Evolutionary conservation across 1,284 basidiomycete species (phyloP), one percentile per base, ranked within the genome.

Genomic region (Moesziomyces sp.): DNA sequence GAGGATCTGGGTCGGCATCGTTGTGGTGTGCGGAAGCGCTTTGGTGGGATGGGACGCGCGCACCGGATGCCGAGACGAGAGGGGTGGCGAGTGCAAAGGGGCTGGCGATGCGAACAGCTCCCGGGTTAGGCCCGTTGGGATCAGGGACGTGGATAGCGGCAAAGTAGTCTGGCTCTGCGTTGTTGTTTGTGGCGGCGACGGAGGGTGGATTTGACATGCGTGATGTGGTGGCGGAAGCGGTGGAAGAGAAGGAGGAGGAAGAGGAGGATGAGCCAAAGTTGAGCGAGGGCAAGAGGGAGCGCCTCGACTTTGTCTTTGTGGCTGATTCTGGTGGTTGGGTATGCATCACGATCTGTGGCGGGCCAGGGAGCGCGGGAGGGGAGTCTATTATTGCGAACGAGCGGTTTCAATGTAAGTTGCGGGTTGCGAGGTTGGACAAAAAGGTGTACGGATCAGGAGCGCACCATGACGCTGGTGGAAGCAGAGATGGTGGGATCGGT

Each of bases 121-220:
- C 63, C 6, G 62, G 30, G 13, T 58, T 63, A 23, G 58, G 48
- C 1, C 52, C 56, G 19, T 58, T 52, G 16, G 48, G 8, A 21
- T 66, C 63, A 0, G 72, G 62, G 3, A 66, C 38, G 19, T 70
- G 73, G n/a, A 66, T 30, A 26, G 59, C 58, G 46, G 67, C 63
- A 56, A 75, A 75, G 46, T 75, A 75, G 50, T 75, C 73, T 6
- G 67, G 68, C 50, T 59, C 56, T 18, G 44, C 52, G 11, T 19
- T 48, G 8, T 54, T 48, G 8, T 58, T 53, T 0, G 53, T 26
- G 19, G 60, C 6, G 7, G 56, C 47, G 3, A 61, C 50, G 2
- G 60, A 60, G 8, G 67, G 26, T 19, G 58, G 16, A 3, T 50
- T 46, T 8, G 59, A 19, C 24, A 43, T 33, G 35, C 55, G 55